Conservation (phyloP, 2,329 filamentous ascomycete species). For the Emmonsiellopsis sp. region DNA sequence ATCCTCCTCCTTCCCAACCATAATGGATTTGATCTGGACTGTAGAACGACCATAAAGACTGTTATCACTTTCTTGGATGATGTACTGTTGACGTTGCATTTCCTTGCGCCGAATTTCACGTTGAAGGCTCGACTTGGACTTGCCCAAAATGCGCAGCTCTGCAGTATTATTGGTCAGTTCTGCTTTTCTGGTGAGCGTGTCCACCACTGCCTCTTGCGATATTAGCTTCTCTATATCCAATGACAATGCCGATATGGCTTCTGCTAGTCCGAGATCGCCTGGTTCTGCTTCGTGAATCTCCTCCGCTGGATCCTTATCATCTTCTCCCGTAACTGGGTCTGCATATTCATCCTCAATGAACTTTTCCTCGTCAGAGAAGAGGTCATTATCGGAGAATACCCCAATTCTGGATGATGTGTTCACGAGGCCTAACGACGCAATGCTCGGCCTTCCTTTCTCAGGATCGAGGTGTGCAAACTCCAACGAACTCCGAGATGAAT, state of each 20-base stretch:
- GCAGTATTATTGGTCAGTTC: slow-evolving; percentile 95
- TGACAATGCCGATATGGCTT: slow-evolving; percentile 82
- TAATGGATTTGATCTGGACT: slow-evolving; percentile 82
- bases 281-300: slow-evolving; percentile 90
- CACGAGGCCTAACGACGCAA: slow-evolving; percentile 84
- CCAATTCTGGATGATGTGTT: slow-evolving; percentile 79
- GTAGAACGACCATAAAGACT: slow-evolving; percentile 87
- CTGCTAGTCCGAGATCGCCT: slow-evolving; percentile 83
- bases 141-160: slow-evolving; percentile 81
- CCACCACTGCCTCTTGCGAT: slow-evolving; percentile 82
- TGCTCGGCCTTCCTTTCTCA: slow-evolving; percentile 64
- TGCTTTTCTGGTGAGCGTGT: slow-evolving; percentile 85
- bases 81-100: slow-evolving; percentile 91
- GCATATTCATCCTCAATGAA: slow-evolving; percentile 80
- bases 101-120: slow-evolving; percentile 90
- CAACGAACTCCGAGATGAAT: slow-evolving; percentile 54
- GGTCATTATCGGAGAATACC: slow-evolving; percentile 86
- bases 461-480: slow-evolving; percentile 44
- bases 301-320: slow-evolving; percentile 58
- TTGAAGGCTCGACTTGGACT: slow-evolving; percentile 87
- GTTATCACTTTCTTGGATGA: slow-evolving; percentile 95
- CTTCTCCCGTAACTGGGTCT: slow-evolving; percentile 52
- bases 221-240: slow-evolving; percentile 82
- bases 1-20: slow-evolving; percentile 84
- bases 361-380: slow-evolving; percentile 82